Evolutionary conservation across 192 early-diverging fungal species (phyloP).

Genomic region (Backusella liffmaniae): DNA sequence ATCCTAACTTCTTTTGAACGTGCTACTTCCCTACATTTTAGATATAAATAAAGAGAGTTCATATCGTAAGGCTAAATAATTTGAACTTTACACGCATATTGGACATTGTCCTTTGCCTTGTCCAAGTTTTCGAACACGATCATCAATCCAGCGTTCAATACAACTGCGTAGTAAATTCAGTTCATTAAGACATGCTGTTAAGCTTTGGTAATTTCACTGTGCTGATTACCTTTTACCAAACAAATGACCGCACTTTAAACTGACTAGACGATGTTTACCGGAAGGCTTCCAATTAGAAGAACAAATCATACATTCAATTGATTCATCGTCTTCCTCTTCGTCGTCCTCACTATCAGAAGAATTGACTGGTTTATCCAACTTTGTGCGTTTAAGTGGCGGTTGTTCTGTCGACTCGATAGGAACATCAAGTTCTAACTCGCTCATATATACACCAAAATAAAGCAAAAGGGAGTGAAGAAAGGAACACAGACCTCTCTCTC

Average conservation of each 20-base stretch:
- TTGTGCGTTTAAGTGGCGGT: background rate
- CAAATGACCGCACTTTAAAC: constrained; percentile 23
- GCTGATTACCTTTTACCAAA: constrained; percentile 16
- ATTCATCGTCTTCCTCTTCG: constrained; percentile 16
- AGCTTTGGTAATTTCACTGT: too few relatives aligned
- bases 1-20: background rate
- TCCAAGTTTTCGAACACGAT: background rate
- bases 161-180: constrained; percentile 4
- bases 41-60: background rate
- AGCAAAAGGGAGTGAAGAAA: background rate
- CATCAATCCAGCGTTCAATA: constrained; percentile 16
- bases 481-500: background rate
- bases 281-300: constrained; percentile 16
- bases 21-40: background rate
- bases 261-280: constrained; percentile 18
- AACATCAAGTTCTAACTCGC: background rate
- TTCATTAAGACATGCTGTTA: background rate
- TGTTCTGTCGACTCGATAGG: background rate
- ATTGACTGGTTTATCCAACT: background rate
- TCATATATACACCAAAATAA: background rate
- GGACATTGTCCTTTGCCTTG: constrained; percentile 7
- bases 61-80: background rate
- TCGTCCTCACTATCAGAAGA: background rate
- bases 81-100: constrained; percentile 16
- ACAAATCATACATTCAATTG: constrained; percentile 17